Base-by-base conservation (phyloP, 768 basidiomycete genomes). In the Lactarius sp. region DNA sequence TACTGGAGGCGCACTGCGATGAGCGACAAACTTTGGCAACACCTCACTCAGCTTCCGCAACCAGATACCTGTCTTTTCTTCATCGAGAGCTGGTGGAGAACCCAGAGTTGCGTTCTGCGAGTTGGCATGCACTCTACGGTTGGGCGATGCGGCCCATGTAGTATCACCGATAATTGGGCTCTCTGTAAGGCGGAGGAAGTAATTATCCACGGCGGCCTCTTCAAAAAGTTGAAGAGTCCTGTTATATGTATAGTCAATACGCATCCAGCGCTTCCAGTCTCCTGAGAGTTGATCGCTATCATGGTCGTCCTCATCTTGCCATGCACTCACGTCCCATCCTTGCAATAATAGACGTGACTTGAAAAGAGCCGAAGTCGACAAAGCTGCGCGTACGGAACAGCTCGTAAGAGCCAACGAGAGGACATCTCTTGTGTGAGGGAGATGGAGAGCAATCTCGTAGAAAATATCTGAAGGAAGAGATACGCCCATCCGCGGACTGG, bases 141-240 rank as follows among this genome's bases (percentile, higher is more conserved):
- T 1, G 4, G 13, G 3, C 50, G 16, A 3, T 5, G 4, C 33
- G 12, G 6, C 58, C 41, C 18, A 34, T 3, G 20, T 41, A 13
- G 20, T 10, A 6, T 3, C 27, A 1, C 10, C 16, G n/a, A 18
- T 16, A 14, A n/a, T n/a, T 10, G 42, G 52, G 18, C 33, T 27
- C 0, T 47, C 22, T 10, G 22, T 7, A 8, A 13, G 6, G 31
- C 12, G 3, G 34, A 18, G 14, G 18, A 53, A 22, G 46, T 34
- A 16, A 52, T 31, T 14, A 9, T 34, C 49, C 20, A 4, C 20
- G 12, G 59, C 10, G 7, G 47, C 53, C 46, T 60, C 53, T 18
- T 64, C 59, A 2, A 64, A 37, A 16, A 64, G 63, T 39, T 55
- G 59, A 16, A 41, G 2, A 9, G 53, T 60, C 22, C 33, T 51